Conservation (phyloP, 2,329 filamentous ascomycete genomes). For the Cytospora mali region DNA sequence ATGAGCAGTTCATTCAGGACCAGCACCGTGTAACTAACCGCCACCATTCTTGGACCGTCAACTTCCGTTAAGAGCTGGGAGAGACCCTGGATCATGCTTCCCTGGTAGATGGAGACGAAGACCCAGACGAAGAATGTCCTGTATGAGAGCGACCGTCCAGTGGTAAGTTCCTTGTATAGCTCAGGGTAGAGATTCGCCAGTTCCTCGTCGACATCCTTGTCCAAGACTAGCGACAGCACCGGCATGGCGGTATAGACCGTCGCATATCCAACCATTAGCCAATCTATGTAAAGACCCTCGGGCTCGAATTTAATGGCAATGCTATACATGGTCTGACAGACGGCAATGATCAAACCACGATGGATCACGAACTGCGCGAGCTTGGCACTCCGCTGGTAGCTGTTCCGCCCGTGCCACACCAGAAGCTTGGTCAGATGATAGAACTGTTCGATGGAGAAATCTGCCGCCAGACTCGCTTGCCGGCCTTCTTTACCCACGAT, state of each 20-base stretch:
- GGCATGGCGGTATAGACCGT: slow-evolving; percentile 94
- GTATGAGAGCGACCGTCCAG: slow-evolving; percentile 83
- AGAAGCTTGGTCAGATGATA: slow-evolving; percentile 92
- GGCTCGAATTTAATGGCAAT: slow-evolving; percentile 92
- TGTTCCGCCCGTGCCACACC: slow-evolving; percentile 98
- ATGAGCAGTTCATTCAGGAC: slow-evolving; percentile 95
- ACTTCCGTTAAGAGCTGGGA: slow-evolving; percentile 84
- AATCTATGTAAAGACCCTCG: slow-evolving; percentile 92
- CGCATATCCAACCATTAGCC: slow-evolving; percentile 94
- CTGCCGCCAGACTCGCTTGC: slow-evolving; percentile 91
- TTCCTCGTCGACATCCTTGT: slow-evolving; percentile 92
- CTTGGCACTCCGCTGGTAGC: slow-evolving; percentile 94
- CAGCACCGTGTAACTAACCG: slow-evolving; percentile 88
- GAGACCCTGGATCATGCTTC: slow-evolving; percentile 92
- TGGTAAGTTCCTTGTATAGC: slow-evolving; percentile 95
- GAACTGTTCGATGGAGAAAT: slow-evolving; percentile 96
- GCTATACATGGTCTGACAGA: slow-evolving; percentile 97
- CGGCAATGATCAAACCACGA: slow-evolving; percentile 89
- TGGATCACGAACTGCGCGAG: slow-evolving; percentile 98
- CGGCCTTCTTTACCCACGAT: slow-evolving; percentile 98
- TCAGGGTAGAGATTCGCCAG: slow-evolving; percentile 95
- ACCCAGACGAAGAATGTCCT: slow-evolving; percentile 98
- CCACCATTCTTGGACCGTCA: slow-evolving; percentile 75
- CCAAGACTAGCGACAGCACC: slow-evolving; percentile 90
- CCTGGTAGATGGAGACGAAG: slow-evolving; percentile 91